Evolutionary conservation across 352 stramenopile genomes (phyloP).

Genomic region (Phytophthora citricola): DNA sequence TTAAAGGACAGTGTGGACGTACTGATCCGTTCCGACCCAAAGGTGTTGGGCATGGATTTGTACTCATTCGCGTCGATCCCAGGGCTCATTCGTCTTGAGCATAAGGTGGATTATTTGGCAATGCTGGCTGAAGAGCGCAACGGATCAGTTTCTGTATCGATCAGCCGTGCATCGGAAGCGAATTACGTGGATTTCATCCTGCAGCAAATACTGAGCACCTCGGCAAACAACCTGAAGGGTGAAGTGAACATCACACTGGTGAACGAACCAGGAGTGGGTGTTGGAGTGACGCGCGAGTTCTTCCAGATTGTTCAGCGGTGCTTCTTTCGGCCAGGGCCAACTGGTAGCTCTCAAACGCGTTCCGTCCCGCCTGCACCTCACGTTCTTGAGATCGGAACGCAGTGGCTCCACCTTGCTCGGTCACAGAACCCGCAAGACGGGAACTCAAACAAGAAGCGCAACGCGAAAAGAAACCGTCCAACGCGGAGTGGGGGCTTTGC

Average conservation of each 20-base stretch:
- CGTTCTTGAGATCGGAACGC: conserved; percentile 60
- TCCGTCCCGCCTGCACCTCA: conserved; percentile 29
- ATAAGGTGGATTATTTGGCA: conserved; percentile 81
- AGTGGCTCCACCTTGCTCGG: conserved; percentile 70
- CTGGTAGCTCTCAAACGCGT: conserved; percentile 9
- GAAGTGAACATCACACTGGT: conserved; percentile 71
- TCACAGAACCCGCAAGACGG: conserved; percentile 33
- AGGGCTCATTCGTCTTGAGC: conserved; percentile 61
- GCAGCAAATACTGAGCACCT: conserved; percentile 68
- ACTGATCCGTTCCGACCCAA: conserved; percentile 71
- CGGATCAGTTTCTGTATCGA: conserved; percentile 57
- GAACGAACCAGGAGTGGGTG: conserved; percentile 71
- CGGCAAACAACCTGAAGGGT: conserved; percentile 51
- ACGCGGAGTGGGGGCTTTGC: conserved; percentile 21
- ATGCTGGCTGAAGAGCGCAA: conserved; percentile 67
- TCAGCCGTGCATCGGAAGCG: conserved; percentile 62
- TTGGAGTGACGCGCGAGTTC: conserved; percentile 74
- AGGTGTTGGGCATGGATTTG: conserved; percentile 73
- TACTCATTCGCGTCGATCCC: conserved; percentile 60
- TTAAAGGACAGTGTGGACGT: conserved; percentile 65
- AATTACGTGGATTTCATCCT: conserved; percentile 80
- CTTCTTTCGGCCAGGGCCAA: conserved; percentile 54
- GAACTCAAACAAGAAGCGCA: conserved; percentile 14
- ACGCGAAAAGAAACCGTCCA: conserved; percentile 12
- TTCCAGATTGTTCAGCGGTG: conserved; percentile 76